Base-by-base conservation (phyloP, 371 early-diverging fungal species). In the Gilbertella persicaria region DNA sequence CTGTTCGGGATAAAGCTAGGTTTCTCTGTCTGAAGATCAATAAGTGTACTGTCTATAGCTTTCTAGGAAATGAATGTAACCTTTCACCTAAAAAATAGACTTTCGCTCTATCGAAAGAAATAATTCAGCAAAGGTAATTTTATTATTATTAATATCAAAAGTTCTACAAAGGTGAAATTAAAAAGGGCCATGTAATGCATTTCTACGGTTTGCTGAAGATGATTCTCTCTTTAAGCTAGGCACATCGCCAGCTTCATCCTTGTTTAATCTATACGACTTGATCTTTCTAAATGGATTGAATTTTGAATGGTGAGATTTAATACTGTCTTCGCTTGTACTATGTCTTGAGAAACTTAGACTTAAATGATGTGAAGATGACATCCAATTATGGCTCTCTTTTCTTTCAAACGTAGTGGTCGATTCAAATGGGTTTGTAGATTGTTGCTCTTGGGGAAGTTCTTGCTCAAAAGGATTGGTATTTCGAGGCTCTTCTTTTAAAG, bases 101-200 rank as follows among this genome's bases (percentile, higher is more conserved):
- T n/a, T n/a, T n/a, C n/a, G n/a, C n/a, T n/a, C n/a, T n/a, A n/a
- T n/a, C n/a, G n/a, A n/a, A n/a, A n/a, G n/a, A n/a, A n/a, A n/a
- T n/a, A n/a, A n/a, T n/a, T n/a, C n/a, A n/a, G n/a, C n/a, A n/a
- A n/a, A n/a, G n/a, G n/a, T n/a, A n/a, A n/a, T n/a, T n/a, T n/a
- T n/a, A n/a, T n/a, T n/a, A n/a, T n/a, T n/a, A n/a, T n/a, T n/a
- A n/a, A n/a, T n/a, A n/a, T n/a, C n/a, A n/a, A n/a, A n/a, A n/a
- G n/a, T n/a, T n/a, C n/a, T n/a, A n/a, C n/a, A n/a, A n/a, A n/a
- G n/a, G n/a, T n/a, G n/a, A n/a, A n/a, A 8, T 33, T 51, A 43
- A 44, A 43, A 52, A 2, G 35, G 36, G 5, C 52, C 52, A 24
- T 52, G 52, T 4, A 52, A 24, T 23, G 52, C 52, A 36, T 52